Percentiles rank a stretch among this genome's conserved stretches.
These are phyloP conservation scores for Monilinia fructigena DNA, from an alignment of 2,329 filamentous ascomycete species.

Conservation along the genomic window DNA sequence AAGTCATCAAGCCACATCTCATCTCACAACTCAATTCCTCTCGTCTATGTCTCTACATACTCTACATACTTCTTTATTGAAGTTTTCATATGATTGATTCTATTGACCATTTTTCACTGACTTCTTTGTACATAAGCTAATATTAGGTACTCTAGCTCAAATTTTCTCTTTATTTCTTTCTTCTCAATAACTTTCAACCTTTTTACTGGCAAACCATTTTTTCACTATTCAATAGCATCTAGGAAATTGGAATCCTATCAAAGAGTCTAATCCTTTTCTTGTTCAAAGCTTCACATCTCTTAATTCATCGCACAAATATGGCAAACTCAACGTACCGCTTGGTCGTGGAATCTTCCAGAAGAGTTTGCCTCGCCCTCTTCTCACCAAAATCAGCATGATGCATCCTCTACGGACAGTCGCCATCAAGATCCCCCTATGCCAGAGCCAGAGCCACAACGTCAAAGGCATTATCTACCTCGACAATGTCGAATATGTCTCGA, in stretches of 20 bases:
- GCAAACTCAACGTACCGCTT: not conserved
- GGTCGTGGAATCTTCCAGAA: conserved; percentile 20
- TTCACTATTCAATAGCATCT: not conserved
- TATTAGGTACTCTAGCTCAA: not conserved
- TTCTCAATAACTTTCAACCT: not conserved
- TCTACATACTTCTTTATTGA: conserved; percentile 29
- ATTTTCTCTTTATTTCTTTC: conserved; percentile 5
- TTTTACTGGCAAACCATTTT: not conserved
- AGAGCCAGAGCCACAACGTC: conserved; percentile 33
- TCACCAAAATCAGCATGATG: not conserved
- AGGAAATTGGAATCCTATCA: not conserved
- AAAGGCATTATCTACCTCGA: conserved; percentile 63
- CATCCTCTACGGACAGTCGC: not conserved
- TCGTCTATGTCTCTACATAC: conserved; percentile 26
- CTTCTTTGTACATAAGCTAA: not conserved
- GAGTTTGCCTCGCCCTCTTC: not conserved
- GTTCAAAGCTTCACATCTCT: not conserved
- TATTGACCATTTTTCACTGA: conserved; percentile 9
- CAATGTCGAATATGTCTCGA: conserved; percentile 92
- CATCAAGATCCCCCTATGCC: not conserved
- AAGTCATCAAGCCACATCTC: conserved; percentile 25
- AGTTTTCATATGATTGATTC: conserved; percentile 22
- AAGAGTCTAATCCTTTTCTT: not conserved
- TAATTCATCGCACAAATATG: not conserved
- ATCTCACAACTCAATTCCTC: conserved; percentile 22